Evolutionary conservation across 2,329 filamentous ascomycete genomes (phyloP).

Genomic region (Phialophora macrospora): DNA sequence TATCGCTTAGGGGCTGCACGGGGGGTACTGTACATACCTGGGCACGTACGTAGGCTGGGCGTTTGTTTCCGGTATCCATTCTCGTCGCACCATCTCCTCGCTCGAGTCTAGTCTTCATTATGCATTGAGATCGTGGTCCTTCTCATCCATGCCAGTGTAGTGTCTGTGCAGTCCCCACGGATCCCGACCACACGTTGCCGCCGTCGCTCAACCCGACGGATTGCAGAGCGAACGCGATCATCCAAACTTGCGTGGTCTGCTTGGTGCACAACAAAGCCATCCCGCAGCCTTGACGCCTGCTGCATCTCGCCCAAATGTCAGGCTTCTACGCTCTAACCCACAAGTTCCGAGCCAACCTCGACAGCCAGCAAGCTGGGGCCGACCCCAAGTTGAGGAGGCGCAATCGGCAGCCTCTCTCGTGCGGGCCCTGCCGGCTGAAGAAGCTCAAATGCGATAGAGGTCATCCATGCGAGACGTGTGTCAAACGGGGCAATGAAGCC

Average conservation of each 20-base stretch:
- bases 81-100: not conserved
- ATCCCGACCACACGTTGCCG: not conserved
- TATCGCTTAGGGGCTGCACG: not conserved
- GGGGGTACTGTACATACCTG: not conserved
- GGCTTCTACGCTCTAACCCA: slow-evolving; percentile 35
- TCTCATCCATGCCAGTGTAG: not conserved
- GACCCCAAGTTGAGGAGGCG: slow-evolving; percentile 71
- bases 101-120: not conserved
- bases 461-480: slow-evolving; percentile 48
- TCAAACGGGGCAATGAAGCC: slow-evolving; percentile 78
- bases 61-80: not conserved
- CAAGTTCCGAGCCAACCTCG: slow-evolving; percentile 62
- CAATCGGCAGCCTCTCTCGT: slow-evolving; percentile 81
- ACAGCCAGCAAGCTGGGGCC: slow-evolving; percentile 57
- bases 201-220: not conserved
- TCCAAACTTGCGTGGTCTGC: not conserved
- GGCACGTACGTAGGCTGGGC: not conserved
- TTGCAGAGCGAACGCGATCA: not conserved
- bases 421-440: slow-evolving; percentile 46
- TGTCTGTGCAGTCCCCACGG: not conserved
- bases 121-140: not conserved
- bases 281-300: not conserved
- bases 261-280: not conserved
- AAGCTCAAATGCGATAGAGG: slow-evolving; percentile 51
- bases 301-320: slow-evolving; percentile 21